Evolutionary conservation across 495 filamentous ascomycete species (phyloP), one percentile per base, ranked within the genome.

Genomic region (Penicillium egyptiacum): DNA sequence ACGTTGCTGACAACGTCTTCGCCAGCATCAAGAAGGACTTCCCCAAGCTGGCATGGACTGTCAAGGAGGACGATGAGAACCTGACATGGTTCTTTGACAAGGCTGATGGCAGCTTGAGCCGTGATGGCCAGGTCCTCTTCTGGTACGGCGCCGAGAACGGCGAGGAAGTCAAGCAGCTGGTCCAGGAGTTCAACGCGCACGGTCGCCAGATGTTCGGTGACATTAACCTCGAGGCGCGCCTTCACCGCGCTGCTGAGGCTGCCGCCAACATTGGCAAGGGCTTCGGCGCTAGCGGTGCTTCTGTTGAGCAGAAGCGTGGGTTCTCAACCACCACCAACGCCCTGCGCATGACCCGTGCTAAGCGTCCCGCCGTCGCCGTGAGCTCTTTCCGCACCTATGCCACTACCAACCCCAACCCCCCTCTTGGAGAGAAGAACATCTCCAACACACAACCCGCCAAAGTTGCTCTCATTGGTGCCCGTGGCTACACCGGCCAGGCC

Each of bases 11-110:
- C 70, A 98, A 98, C 69, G 89, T 98, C 49, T 96, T 98, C 71
- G 86, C 89, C 48, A 84, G 88, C 52, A 88, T 98, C 67, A 91
- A 92, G 78, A 95, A 93, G 74, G 92, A 97, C 65, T 89, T 90
- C 69, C 85, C 90, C 58, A 92, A 87, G 75, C 83, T 98, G 52
- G 86, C 92, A 33, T 98, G 94, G 93, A 96, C 91, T n/a, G 94
- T 97, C 41, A 92, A 90, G 76, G 88, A 91, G 63, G 90, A 94
- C 58, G 94, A 98, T 60, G 95, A 98, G 81, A 98, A 98, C 70
- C 79, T 98, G 64, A 91, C 89, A 26, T 98, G 94, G 94, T 98
- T 98, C 79, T 96, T 95, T 60, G 93, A 96, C 75, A 96, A 96
- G 79, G 88, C 94, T 9, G 90, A 96, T 57, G 95, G 95, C 46